Conservation (phyloP, 1,139 yeast genomes). For the Geotrichum klebahnii region DNA sequence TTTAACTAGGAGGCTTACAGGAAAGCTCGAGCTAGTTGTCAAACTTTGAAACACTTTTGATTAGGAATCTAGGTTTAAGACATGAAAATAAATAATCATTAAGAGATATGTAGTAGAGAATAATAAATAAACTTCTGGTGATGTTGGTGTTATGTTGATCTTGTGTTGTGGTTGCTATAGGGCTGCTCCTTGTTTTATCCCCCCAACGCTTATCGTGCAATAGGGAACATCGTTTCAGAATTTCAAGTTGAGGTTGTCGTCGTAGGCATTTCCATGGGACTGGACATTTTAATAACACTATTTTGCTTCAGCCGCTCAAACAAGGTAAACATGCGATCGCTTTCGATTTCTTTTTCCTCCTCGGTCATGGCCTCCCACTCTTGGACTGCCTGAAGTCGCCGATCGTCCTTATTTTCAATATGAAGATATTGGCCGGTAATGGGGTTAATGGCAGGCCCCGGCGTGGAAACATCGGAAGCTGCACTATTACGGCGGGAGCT, state of each 20-base stretch:
- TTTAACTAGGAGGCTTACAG: too few species aligned
- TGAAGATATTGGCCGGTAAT: constrained; percentile 33
- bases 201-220: background rate
- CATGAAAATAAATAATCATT: too few species aligned
- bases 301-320: constrained; percentile 50
- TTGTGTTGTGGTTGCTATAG: too few species aligned
- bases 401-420: constrained; percentile 1
- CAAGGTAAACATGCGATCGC: constrained; percentile 49
- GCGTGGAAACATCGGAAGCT: background rate
- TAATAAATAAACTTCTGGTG: too few species aligned
- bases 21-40: too few species aligned
- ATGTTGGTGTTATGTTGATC: too few species aligned
- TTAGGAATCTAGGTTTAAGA: too few species aligned
- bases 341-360: constrained; percentile 53
- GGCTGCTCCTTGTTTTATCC: too few species aligned
- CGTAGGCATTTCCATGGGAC: constrained; percentile 33
- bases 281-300: constrained; percentile 47
- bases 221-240: background rate
- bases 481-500: background rate
- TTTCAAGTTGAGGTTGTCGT: constrained; percentile 1
- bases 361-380: constrained; percentile 41
- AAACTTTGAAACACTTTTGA: too few species aligned
- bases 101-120: too few species aligned
- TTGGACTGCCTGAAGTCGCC: constrained; percentile 1
- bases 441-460: constrained; percentile 27